Base-by-base conservation (phyloP, 306 rosid species). In the Citrullus colocynthis region DNA sequence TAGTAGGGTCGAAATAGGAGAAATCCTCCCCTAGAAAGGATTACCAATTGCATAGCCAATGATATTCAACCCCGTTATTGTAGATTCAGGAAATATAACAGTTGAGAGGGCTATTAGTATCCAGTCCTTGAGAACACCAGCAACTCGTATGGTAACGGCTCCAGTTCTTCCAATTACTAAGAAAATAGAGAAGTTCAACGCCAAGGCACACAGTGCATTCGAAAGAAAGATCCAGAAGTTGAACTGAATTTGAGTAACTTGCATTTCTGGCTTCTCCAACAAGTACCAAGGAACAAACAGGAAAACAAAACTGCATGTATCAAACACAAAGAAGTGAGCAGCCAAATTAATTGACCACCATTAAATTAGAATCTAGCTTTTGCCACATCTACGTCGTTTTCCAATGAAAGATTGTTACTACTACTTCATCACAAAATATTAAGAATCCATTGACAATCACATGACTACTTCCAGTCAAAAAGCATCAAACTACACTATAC, bases 101-200 rank as follows among this genome's bases (percentile, higher is more conserved):
- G 98, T 91, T 61, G 98, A 93, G 67, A 93, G 98, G 80, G 97
- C 98, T 85, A 93, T 93, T 66, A 91, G 82, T 65, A 93, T 91
- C 98, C 98, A 93, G 88, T 93, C 98, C 78, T 93, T 93, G 57
- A 93, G 87, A 84, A 93, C 98, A 30, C 98, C 98, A 32, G 98
- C 97, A 56, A 93, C 98, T 54, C 98, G 90, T 72, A 91, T 83
- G 63, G 98, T 93, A 67, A 93, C 96, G 15, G 98, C 98, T 82
- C 98, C 98, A 9, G 97, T 94, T 94, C 96, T 87, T 73, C 97
- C 98, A 58, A 94, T 94, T 63, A 87, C 98, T 78, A 94, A 81
- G 90, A 94, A 94, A 76, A 91, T 90, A 86, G 98, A 94, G 88
- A 94, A 88, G 83, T 94, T 94, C 91, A 94, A 84, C 45, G 97